Evolutionary conservation across 257 asterid species (phyloP), one percentile per base, ranked within the genome.

Genomic region (Forsythia viridissima): DNA sequence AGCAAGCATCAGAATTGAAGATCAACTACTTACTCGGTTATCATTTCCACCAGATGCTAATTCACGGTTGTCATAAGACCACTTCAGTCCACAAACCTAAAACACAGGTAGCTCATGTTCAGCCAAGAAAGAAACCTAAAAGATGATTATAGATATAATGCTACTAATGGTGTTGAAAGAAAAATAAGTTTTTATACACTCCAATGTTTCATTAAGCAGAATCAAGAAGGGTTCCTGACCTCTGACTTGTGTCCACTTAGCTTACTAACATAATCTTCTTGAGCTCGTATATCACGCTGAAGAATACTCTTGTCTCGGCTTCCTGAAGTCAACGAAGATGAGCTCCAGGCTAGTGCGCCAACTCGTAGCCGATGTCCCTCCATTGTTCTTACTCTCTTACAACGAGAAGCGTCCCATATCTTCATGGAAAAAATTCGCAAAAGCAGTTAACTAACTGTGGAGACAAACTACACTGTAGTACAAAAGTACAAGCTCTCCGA

Each of bases 1-100:
- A 55, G 24, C 37, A 40, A 85, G 24, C 67, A 66, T 57, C 16
- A 59, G 42, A 9, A 43, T 66, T 57, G 30, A 18, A 57, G 36
- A 65, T 24, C 73, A 63, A 77, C 70, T 70, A 79, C 97, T 84
- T 86, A 95, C 99, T 71, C 92, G 81, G 79, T 93, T 93, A 82
- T 95, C 98, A 84, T 93, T 95, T 84, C 98, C 99, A 79, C 99
- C 99, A 0, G 98, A 95, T 81, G 99, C 99, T 84, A 95, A 85
- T 85, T 95, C 96, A 41, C 97, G 93, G 85, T 88, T 93, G 84
- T 95, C 98, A 78, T 89, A 90, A 13, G 99, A 95, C 99, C 99
- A 95, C 91, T 93, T 95, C 87, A 95, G 89, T 76, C 99, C 99
- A 87, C 99, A 95, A 79, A 95, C 98, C 99, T 95, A 81, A 43